Base-by-base conservation (phyloP, 164 flowering plant genomes). In the Berberis vulgaris region DNA sequence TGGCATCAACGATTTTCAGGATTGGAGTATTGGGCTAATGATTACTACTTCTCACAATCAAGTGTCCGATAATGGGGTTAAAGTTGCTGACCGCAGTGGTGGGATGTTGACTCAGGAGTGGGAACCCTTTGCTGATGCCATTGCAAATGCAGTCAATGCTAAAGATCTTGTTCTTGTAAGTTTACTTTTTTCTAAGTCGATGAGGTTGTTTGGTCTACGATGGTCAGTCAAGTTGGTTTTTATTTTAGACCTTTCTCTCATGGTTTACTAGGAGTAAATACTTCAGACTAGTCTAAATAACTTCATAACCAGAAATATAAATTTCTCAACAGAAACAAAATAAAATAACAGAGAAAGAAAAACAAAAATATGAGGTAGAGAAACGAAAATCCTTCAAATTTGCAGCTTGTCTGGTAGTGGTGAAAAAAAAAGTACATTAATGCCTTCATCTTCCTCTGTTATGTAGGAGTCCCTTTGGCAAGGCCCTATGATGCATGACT, bases 51-150 rank as follows among this genome's bases (percentile, higher is more conserved):
- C 98, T 0, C 98, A 94, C 71, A 94, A 94, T 67, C 65, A 76
- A 47, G 83, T 82, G 5, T 81, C 89, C 0, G 97, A 94, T 52
- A 91, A 91, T 65, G 98, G 98, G 0, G 80, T 94, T 65, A 91
- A 94, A 68, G 71, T 94, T 63, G 89, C 92, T 3, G 98, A 93
- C 49, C 91, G 96, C 0, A 72, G 66, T 63, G 98, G 98, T 1
- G 95, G 91, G 1, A 88, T 93, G 98, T 75, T 93, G 68, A 77
- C 92, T 4, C 94, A 88, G 73, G 77, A 73, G 1, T 93, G 97
- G 98, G 98, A 93, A 74, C 97, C 98, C 10, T 90, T 93, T 57
- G 94, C 98, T 38, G 89, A 93, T 68, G 68, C 83, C n/a, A 70
- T 90, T 4, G 96, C 89, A 12, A 83, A 82, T 74, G 91, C 89